These are phyloP conservation scores for Prunus salicina DNA, from an alignment of 306 rosid species.

Conservation along the genomic window DNA sequence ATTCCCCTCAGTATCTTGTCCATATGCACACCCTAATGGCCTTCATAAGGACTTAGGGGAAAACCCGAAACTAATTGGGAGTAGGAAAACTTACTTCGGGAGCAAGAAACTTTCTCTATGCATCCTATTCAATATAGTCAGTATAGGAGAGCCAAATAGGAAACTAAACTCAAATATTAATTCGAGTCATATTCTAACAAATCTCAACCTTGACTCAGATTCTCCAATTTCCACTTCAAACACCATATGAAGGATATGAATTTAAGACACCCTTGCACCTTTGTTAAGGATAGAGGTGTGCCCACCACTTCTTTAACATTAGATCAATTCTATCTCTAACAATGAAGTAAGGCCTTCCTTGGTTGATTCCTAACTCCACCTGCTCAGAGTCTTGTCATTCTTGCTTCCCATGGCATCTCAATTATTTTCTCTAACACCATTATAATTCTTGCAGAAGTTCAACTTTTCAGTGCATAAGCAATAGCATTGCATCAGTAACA, in stretches of 20 bases:
- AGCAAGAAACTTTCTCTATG: not conserved
- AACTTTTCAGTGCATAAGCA: not conserved
- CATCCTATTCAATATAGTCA: not conserved
- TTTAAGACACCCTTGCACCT: not conserved
- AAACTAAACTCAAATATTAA: not conserved
- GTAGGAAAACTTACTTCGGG: not conserved
- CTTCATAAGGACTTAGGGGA: not conserved
- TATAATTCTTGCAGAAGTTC: not conserved
- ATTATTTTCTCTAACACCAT: not conserved
- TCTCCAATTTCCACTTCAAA: not conserved
- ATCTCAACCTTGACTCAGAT: not conserved
- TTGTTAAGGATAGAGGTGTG: not conserved
- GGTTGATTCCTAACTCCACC: not conserved
- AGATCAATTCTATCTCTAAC: not conserved
- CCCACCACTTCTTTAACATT: not conserved
- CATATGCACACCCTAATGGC: not conserved
- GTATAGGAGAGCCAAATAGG: not conserved
- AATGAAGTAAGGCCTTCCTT: not conserved
- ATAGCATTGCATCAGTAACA: no score
- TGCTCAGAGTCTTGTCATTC: not conserved
- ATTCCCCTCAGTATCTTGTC: not conserved
- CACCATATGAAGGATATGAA: not conserved
- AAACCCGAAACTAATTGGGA: not conserved
- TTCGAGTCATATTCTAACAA: not conserved
- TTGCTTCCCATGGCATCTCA: not conserved